Base-by-base conservation (phyloP, 75 land plant species). In the Cryptomeria japonica region DNA sequence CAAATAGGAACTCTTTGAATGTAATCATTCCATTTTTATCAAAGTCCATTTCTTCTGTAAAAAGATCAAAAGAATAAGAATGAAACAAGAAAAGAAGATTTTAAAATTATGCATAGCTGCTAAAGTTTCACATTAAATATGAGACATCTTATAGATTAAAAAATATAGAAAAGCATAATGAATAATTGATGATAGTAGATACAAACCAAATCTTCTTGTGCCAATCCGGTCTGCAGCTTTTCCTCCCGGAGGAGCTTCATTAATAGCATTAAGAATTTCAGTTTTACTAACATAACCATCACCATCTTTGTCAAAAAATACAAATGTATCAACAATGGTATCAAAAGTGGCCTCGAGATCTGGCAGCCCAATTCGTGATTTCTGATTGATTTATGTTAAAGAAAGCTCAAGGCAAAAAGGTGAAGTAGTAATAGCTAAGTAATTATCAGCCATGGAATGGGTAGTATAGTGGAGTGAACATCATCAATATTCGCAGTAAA, bases 11-110 rank as follows among this genome's bases (percentile, higher is more conserved):
- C 90, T 95, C 96, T 89, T 94, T 94, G 87, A 95, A 95, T 56
- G 90, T 89, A 73, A 91, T 88, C 87, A 79, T 85, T 78, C 96
- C 94, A 86, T 87, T 88, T 49, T 87, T 92, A 86, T 90, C 88
- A 90, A 91, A 92, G 80, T 94, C 96, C 95, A 95, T 94, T 80
- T 95, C 96, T 72, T 89, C 96, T 95, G 94, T 91, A 93, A 64
- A 56, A 53, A 82, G 39, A 36, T 36, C 15, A 72, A 49, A 53
- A 9, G 72, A 18, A 49, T 68, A 78, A 53, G 15, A 46, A 76
- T 86, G 28, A 55, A 11, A 31, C 39, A 34, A 75, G 37, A 75
- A 72, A 75, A 11, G 32, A 75, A 32, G 37, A 32, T 14, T 32
- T 32, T 0, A 11, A 31, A 75, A 32, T 75, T 32, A 75, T 75